Percentiles rank a stretch among this genome's conserved stretches.
Conservation (phyloP, 768 basidiomycete genomes). For the Psilocybe cyanescens region DNA sequence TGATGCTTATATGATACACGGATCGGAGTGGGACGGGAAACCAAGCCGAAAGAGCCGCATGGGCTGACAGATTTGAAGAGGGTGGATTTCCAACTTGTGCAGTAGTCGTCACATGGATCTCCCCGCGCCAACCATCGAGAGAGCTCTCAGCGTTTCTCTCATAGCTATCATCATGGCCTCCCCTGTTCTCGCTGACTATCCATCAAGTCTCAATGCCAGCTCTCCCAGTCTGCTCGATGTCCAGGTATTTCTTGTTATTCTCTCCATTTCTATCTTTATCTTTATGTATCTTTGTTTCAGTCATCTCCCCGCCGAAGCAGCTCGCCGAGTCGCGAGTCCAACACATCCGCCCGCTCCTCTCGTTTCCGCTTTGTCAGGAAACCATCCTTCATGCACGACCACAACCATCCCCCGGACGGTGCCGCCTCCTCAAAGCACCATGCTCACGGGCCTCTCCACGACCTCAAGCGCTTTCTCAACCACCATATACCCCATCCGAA, state of each 20-base stretch:
- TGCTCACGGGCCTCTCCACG: conserved; percentile 79
- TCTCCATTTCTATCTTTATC: neutral
- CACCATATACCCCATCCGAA: conserved; percentile 77
- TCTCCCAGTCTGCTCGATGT: conserved; percentile 11
- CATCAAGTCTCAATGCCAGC: conserved; percentile 1
- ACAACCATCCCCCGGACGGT: conserved; percentile 11
- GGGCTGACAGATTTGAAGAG: neutral
- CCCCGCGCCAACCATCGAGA: neutral
- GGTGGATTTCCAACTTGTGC: neutral
- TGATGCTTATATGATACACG: neutral
- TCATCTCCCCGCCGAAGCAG: conserved; percentile 22
- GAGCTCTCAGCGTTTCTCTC: conserved; percentile 1
- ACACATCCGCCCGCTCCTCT: conserved; percentile 24
- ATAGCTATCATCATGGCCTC: conserved; percentile 24
- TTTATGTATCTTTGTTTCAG: conserved; percentile 16
- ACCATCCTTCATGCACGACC: conserved; percentile 24
- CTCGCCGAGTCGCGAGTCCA: conserved; percentile 25
- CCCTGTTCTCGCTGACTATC: conserved; percentile 20
- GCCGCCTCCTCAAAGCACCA: conserved; percentile 25
- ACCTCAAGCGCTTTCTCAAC: conserved; percentile 94
- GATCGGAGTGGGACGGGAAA: neutral
- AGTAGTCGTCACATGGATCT: conserved; percentile 8
- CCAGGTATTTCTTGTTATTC: neutral
- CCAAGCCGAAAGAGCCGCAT: neutral
- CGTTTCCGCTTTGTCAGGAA: conserved; percentile 27